Conservation (phyloP, 768 basidiomycete genomes). For the Lactarius vividus region DNA sequence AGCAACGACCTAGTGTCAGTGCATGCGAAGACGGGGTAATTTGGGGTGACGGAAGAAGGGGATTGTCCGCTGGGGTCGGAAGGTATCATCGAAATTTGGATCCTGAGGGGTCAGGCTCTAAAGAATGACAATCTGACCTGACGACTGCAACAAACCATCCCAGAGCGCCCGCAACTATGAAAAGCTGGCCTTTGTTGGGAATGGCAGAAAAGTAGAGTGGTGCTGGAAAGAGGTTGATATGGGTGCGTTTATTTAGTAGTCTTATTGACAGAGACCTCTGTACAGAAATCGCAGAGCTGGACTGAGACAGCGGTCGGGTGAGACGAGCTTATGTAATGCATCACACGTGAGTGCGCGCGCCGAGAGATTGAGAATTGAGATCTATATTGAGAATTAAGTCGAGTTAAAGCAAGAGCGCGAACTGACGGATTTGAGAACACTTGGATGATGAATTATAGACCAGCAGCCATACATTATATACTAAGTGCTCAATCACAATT, state of each 20-base stretch:
- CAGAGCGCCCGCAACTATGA: conserved; percentile 56
- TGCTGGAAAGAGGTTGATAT: conserved; percentile 57
- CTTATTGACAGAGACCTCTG: conserved; percentile 33
- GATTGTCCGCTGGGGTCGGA: conserved; percentile 53
- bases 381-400: no score
- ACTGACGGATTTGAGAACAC: no score
- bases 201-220: conserved; percentile 43
- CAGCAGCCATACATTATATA: no score
- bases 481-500: no score
- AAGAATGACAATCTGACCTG: conserved; percentile 34
- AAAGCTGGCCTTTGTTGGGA: conserved; percentile 49
- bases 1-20: conserved; percentile 61
- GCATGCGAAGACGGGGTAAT: conserved; percentile 53
- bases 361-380: no score
- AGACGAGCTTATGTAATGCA: no score
- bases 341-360: no score
- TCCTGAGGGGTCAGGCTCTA: conserved; percentile 37
- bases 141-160: conserved; percentile 72
- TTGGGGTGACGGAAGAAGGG: conserved; percentile 48
- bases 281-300: conserved; percentile 10
- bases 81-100: conserved; percentile 39
- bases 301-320: conserved; percentile 21
- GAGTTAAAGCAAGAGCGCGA: no score
- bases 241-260: conserved; percentile 56
- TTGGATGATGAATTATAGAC: no score